Conservation (phyloP, 1,284 basidiomycete genomes). For the Chondrostereum purpureum region DNA sequence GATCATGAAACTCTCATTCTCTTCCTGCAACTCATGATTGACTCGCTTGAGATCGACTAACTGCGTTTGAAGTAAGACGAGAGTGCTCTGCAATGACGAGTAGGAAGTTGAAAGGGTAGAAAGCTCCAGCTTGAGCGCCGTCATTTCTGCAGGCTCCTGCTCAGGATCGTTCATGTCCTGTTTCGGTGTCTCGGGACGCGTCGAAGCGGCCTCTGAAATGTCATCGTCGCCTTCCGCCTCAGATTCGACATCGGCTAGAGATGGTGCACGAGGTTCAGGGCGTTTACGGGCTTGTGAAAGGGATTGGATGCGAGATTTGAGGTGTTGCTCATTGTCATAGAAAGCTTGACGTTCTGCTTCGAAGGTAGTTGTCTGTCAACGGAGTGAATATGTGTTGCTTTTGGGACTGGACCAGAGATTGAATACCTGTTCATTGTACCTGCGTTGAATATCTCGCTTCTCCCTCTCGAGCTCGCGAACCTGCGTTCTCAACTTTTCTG, state of each 20-base stretch:
- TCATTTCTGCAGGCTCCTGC: constrained; percentile 78
- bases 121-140: constrained; percentile 67
- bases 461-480: constrained; percentile 78
- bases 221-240: constrained; percentile 35
- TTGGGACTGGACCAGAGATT: constrained; percentile 2
- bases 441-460: constrained; percentile 67
- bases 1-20: constrained; percentile 93
- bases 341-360: constrained; percentile 81
- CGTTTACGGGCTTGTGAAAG: constrained; percentile 61
- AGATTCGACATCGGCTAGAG: constrained; percentile 18
- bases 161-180: constrained; percentile 55
- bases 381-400: constrained; percentile 9
- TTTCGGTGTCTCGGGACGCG: constrained; percentile 19
- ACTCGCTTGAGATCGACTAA: constrained; percentile 73
- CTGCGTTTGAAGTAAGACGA: constrained; percentile 69
- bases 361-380: constrained; percentile 61
- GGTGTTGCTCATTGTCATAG: constrained; percentile 82
- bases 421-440: constrained; percentile 76
- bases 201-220: constrained; percentile 22
- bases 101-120: constrained; percentile 79
- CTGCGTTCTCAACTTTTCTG: constrained; percentile 70
- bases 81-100: constrained; percentile 69
- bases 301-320: constrained; percentile 80
- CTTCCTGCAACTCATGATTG: constrained; percentile 79
- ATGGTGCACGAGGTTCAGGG: constrained; percentile 27